Base-by-base conservation (phyloP, 2,329 filamentous ascomycete genomes). In the Catunica adiposa region DNA sequence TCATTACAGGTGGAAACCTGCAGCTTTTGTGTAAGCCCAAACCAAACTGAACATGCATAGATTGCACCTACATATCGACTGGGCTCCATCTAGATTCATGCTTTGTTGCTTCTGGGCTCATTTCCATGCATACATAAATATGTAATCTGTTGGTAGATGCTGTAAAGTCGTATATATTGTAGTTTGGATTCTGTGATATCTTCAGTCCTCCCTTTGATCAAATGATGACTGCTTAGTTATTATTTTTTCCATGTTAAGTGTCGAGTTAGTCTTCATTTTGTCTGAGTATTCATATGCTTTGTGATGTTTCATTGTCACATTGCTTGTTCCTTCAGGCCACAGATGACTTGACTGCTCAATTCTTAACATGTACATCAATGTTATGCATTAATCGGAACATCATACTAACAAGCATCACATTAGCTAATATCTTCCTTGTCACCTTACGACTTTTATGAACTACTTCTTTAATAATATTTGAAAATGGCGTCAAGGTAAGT, bases 401-500 rank as follows among this genome's bases (percentile, higher is more conserved):
- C n/a, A n/a, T n/a, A n/a, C n/a, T n/a, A n/a, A n/a, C n/a, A n/a
- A n/a, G n/a, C n/a, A 44, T 22, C 40, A 17, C 40, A 3, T 8
- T 17, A 17, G 8, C 5, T 17, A n/a, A 44, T 44, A 23, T 26
- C 23, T 11, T 48, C 22, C 8, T 26, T n/a, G 17, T 6, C 38
- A 7, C n/a, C 5, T 42, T n/a, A 51, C 15, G 47, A 5, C 47
- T 29, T 51, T 29, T 26, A 51, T 51, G 47, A 26, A 11, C 47
- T 51, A 15, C n/a, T 9, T 29, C 22, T 53, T 42, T 42, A 53
- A 42, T 53, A 61, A 15, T 55, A 70, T 68, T 63, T 65, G 66
- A 75, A 69, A 60, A 79, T 79, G 76, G 73, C 75, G 63, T 79
- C 76, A 63, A 78, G 75, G 75, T 76, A 62, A 15, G 14, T 56